A percentile compares a stretch with the other conserved stretches of the same genome.
Evolutionary conservation across 2,329 filamentous ascomycete genomes (phyloP).

Genomic region (Microsporum canis): DNA sequence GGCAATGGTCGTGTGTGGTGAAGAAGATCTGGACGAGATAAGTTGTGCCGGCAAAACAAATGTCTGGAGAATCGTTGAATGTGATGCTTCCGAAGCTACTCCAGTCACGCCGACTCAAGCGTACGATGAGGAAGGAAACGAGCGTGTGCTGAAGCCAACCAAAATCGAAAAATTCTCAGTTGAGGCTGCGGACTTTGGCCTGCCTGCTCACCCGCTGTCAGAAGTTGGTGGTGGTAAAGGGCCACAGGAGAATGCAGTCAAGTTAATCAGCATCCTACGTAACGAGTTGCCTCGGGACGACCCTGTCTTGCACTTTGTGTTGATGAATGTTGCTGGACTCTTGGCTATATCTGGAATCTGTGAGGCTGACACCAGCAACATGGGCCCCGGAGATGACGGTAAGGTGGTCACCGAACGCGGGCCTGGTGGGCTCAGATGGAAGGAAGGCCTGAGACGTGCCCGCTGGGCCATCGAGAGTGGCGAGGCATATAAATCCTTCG

Average conservation of each 20-base stretch:
- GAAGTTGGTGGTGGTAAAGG: slow-evolving; percentile 76
- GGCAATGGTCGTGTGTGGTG: slow-evolving; percentile 81
- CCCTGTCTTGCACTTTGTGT: slow-evolving; percentile 82
- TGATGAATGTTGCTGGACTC: slow-evolving; percentile 85
- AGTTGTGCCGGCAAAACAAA: slow-evolving; percentile 79
- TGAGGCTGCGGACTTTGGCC: slow-evolving; percentile 74
- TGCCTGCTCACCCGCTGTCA: slow-evolving; percentile 59
- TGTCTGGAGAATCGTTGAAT: slow-evolving; percentile 67
- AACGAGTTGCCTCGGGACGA: slow-evolving; percentile 64
- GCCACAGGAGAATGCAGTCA: slow-evolving; percentile 75
- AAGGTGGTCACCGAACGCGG: slow-evolving; percentile 70
- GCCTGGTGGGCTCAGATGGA: slow-evolving; percentile 82
- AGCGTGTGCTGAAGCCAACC: slow-evolving; percentile 28
- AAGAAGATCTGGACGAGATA: slow-evolving; percentile 90
- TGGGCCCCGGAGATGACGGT: slow-evolving; percentile 71
- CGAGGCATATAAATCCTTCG: slow-evolving; percentile 72
- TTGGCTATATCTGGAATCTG: slow-evolving; percentile 78
- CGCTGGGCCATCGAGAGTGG: slow-evolving; percentile 81
- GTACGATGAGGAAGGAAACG: slow-evolving; percentile 28
- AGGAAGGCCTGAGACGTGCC: slow-evolving; percentile 79
- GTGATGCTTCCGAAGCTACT: slow-evolving; percentile 32
- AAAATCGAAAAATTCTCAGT: slow-evolving; percentile 65
- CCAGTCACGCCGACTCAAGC: slow-evolving; percentile 25
- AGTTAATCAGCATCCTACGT: slow-evolving; percentile 63
- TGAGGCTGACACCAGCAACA: slow-evolving; percentile 66